phyloP scores from a whole-genome alignment of 306 rosid genomes.

The Rosa chinensis region DNA sequence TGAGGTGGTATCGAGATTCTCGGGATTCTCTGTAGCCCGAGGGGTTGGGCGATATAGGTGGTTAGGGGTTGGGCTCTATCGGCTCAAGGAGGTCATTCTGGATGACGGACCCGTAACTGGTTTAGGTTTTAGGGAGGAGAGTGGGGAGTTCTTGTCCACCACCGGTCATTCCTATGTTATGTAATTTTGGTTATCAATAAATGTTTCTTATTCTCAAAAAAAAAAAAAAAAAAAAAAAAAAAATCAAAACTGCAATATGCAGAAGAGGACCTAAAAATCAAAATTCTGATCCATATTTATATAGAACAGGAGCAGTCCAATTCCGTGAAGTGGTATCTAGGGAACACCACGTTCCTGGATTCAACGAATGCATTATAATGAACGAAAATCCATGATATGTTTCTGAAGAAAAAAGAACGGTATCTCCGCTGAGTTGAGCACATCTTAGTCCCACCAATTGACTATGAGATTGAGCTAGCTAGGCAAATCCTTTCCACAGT shows the following conservation, averaged over 20 bases:
- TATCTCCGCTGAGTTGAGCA: slow-evolving; percentile 11
- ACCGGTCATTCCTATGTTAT: too few relatives aligned
- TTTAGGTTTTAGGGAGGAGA: too few relatives aligned
- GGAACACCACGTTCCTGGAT: slow-evolving; percentile 40
- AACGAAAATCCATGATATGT: slow-evolving; percentile 22
- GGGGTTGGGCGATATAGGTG: too few relatives aligned
- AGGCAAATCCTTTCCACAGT: slow-evolving; percentile 4
- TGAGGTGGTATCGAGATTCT: too few relatives aligned
- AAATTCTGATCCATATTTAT: slow-evolving; percentile 2
- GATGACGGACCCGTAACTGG: too few relatives aligned
- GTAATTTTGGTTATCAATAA: too few relatives aligned
- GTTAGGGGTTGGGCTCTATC: too few relatives aligned
- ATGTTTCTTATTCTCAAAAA: too few relatives aligned
- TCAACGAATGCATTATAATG: slow-evolving; percentile 44
- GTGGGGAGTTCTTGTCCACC: too few relatives aligned
- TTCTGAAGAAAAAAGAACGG: not conserved
- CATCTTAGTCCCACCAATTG: slow-evolving; percentile 25
- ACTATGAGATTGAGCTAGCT: slow-evolving; percentile 8
- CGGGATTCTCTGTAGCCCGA: too few relatives aligned
- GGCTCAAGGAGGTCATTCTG: too few relatives aligned
- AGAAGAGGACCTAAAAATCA: not conserved
- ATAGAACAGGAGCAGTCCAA: slow-evolving; percentile 20
- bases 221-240: not conserved
- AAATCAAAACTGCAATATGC: not conserved
- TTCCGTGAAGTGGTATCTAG: slow-evolving; percentile 39